Conservation (phyloP, 1,284 basidiomycete species). For the Athelia psychrophila region DNA sequence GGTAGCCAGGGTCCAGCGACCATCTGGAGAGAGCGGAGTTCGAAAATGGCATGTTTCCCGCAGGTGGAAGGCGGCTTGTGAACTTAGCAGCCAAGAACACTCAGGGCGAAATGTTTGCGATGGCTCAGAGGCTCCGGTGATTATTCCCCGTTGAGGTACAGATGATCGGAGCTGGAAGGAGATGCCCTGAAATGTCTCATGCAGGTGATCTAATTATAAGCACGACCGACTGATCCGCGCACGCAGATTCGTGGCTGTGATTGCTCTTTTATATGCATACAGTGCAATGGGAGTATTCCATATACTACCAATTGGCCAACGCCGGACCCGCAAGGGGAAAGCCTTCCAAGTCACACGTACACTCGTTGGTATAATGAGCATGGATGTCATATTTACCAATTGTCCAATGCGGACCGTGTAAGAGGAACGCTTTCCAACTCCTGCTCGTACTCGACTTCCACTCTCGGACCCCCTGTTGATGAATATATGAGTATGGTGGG, state of each 20-base stretch:
- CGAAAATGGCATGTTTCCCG: no score
- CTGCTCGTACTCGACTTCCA: conserved; percentile 95
- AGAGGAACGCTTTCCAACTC: conserved; percentile 77
- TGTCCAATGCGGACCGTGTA: conserved; percentile 51
- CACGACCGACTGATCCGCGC: neutral
- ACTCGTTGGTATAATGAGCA: no score
- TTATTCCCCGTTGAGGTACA: neutral
- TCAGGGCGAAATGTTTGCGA: no score
- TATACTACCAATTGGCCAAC: no score
- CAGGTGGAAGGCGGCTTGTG: no score
- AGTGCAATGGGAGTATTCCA: no score
- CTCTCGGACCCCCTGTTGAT: conserved; percentile 64
- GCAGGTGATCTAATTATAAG: neutral
- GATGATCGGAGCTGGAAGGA: neutral
- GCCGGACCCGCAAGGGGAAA: conserved; percentile 54
- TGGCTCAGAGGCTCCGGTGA: no score
- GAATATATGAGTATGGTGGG: conserved; percentile 13
- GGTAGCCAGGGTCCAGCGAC: no score
- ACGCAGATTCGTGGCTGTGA: no score
- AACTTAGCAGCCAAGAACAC: no score
- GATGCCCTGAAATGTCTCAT: neutral
- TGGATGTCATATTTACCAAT: conserved; percentile 65
- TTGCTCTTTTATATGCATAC: no score
- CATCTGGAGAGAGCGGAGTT: no score
- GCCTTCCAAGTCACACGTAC: conserved; percentile 87